Evolutionary conservation across 495 filamentous ascomycete genomes (phyloP).

Genomic region (Hypoxylon crocopeplum): DNA sequence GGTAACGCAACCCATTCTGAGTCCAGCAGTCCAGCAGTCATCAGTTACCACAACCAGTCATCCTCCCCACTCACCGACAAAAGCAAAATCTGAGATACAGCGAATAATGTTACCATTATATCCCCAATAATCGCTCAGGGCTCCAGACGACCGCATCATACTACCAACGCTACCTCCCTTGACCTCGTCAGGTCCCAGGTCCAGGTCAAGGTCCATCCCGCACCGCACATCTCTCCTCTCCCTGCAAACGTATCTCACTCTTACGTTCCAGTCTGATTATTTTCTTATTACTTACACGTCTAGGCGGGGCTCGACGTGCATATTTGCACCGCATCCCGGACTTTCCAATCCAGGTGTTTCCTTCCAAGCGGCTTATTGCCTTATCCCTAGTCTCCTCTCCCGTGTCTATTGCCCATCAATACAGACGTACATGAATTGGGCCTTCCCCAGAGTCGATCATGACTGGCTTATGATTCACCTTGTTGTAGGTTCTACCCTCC

Average conservation of each 20-base stretch:
- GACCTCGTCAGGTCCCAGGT: slow-evolving; percentile 17
- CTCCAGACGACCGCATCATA: slow-evolving; percentile 32
- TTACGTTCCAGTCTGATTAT: slow-evolving; percentile 23
- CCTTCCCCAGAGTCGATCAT: slow-evolving; percentile 24
- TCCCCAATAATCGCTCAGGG: slow-evolving; percentile 25
- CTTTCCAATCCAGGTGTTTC: slow-evolving; percentile 27
- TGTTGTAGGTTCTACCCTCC: slow-evolving; percentile 21
- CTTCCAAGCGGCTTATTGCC: slow-evolving; percentile 16
- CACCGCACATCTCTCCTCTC: neutral
- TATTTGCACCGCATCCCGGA: slow-evolving; percentile 23
- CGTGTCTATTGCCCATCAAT: neutral
- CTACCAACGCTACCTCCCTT: slow-evolving; percentile 14
- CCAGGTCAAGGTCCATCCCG: neutral
- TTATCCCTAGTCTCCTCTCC: neutral
- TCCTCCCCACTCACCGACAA: slow-evolving; percentile 28
- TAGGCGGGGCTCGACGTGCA: slow-evolving; percentile 29
- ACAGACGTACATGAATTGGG: slow-evolving; percentile 22
- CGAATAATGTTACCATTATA: slow-evolving; percentile 25
- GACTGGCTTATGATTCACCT: slow-evolving; percentile 38
- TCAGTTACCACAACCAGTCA: slow-evolving; percentile 5
- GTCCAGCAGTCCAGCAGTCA: slow-evolving; percentile 1
- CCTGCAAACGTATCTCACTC: slow-evolving; percentile 27
- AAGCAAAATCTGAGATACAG: neutral
- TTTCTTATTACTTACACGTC: slow-evolving; percentile 19
- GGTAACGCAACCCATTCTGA: slow-evolving; percentile 10